Evolutionary conservation across 805 yeast species (phyloP).

Genomic region (Kurtzmaniella cleridarum): DNA sequence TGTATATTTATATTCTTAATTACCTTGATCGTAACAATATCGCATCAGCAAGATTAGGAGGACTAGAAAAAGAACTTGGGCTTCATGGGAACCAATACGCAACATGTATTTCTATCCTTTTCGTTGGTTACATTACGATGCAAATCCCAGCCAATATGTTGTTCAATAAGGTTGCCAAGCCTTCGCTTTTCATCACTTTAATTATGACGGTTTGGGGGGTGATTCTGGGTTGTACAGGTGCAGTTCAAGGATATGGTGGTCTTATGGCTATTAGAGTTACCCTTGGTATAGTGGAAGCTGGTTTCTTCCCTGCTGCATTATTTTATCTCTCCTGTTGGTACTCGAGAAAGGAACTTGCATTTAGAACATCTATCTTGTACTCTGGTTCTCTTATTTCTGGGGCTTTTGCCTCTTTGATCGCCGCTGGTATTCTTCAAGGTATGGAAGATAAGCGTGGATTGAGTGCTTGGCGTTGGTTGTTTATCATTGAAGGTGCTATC

Average conservation of each 20-base stretch:
- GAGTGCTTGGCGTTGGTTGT: constrained; percentile 52
- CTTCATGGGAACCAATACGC: constrained; percentile 41
- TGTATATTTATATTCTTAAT: constrained; percentile 47
- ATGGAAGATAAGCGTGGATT: constrained; percentile 37
- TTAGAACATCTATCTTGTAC: constrained; percentile 45
- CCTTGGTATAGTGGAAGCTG: constrained; percentile 44
- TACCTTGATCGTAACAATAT: constrained; percentile 49
- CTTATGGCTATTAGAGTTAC: constrained; percentile 42
- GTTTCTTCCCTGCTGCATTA: constrained; percentile 43
- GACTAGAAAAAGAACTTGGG: constrained; percentile 39
- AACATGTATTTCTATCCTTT: constrained; percentile 47
- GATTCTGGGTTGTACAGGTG: constrained; percentile 43
- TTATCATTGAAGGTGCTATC: constrained; percentile 50
- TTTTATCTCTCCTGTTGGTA: constrained; percentile 53
- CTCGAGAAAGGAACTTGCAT: constrained; percentile 43
- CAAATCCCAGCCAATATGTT: constrained; percentile 47
- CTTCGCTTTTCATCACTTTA: constrained; percentile 44
- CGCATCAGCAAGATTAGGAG: constrained; percentile 51
- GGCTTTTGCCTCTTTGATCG: constrained; percentile 51
- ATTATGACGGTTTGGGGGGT: constrained; percentile 51
- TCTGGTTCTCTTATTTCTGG: constrained; percentile 49
- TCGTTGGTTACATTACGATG: constrained; percentile 44
- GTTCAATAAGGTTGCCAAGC: constrained; percentile 42
- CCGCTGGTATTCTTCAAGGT: constrained; percentile 45
- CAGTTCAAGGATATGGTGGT: constrained; percentile 39